phyloP scores from a whole-genome alignment of 768 basidiomycete genomes.

The Mycena galericulata region DNA sequence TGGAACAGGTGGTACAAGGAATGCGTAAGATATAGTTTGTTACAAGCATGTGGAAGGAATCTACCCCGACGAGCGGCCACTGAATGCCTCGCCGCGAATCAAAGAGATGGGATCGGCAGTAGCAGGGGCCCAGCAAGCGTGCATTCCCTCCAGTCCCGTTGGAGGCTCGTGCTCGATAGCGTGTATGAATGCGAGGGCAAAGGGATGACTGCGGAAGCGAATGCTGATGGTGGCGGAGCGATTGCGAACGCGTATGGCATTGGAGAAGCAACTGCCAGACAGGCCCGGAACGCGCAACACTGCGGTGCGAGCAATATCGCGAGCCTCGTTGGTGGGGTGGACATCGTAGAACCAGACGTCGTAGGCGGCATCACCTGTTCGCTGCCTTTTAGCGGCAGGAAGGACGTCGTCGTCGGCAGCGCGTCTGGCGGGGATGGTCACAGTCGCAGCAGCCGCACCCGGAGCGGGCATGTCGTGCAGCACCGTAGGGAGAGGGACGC shows the following conservation, averaged over 20 bases:
- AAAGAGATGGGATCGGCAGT: neutral
- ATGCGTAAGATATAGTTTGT: too few relatives aligned
- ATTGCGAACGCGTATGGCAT: neutral
- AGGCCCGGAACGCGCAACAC: neutral
- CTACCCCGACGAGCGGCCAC: slow-evolving; percentile 1
- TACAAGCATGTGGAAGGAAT: neutral
- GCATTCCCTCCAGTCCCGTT: neutral
- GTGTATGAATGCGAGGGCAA: neutral
- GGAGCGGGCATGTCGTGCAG: too few relatives aligned
- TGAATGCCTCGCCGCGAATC: slow-evolving; percentile 1
- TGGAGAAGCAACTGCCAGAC: neutral
- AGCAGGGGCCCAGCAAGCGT: slow-evolving; percentile 14
- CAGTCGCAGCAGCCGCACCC: too few relatives aligned
- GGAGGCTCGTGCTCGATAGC: neutral
- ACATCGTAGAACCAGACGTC: slow-evolving; percentile 3
- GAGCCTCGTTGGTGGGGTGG: neutral
- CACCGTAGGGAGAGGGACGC: too few relatives aligned
- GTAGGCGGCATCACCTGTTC: neutral
- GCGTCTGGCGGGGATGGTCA: too few relatives aligned
- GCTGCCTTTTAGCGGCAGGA: neutral
- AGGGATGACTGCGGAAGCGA: slow-evolving; percentile 2
- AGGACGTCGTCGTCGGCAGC: too few relatives aligned
- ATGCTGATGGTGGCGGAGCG: neutral
- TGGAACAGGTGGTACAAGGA: neutral
- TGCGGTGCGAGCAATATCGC: neutral